phyloP scores from a whole-genome alignment of 2,329 filamentous ascomycete genomes.

The Trichoderma hamatum region DNA sequence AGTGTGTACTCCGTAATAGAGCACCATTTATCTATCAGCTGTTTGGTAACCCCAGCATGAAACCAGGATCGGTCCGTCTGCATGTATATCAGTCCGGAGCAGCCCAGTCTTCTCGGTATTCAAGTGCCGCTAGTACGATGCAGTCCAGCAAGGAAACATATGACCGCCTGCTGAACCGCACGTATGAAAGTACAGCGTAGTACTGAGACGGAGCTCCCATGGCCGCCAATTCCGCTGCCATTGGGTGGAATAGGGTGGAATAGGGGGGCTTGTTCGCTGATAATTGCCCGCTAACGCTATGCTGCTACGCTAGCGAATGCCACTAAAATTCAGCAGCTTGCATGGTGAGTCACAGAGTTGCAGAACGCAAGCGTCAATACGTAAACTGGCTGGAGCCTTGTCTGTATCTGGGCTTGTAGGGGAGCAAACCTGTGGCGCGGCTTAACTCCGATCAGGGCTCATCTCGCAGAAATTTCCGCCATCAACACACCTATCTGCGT shows the following conservation, averaged over 20 bases:
- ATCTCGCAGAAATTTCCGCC: background rate
- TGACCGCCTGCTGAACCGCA: background rate
- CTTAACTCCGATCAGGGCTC: constrained; percentile 16
- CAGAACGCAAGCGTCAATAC: constrained; percentile 14
- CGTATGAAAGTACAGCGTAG: background rate
- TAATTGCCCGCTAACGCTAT: background rate
- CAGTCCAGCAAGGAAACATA: background rate
- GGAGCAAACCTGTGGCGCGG: background rate
- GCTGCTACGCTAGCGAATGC: background rate
- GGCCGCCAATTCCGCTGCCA: background rate
- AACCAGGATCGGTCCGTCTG: background rate
- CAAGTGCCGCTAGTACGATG: background rate
- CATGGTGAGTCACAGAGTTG: constrained; percentile 21
- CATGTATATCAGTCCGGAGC: background rate
- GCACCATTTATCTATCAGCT: background rate
- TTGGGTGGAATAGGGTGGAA: background rate
- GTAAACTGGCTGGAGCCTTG: constrained; percentile 23
- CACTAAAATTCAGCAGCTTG: background rate
- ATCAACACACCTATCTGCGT: background rate
- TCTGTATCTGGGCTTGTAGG: background rate
- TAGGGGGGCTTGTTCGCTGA: background rate
- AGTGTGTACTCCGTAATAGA: background rate
- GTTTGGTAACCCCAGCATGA: background rate
- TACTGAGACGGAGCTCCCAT: background rate
- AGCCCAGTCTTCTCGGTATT: background rate